Evolutionary conservation across 2,329 filamentous ascomycete species (phyloP).

Genomic region (Aspergillus brasiliensis): DNA sequence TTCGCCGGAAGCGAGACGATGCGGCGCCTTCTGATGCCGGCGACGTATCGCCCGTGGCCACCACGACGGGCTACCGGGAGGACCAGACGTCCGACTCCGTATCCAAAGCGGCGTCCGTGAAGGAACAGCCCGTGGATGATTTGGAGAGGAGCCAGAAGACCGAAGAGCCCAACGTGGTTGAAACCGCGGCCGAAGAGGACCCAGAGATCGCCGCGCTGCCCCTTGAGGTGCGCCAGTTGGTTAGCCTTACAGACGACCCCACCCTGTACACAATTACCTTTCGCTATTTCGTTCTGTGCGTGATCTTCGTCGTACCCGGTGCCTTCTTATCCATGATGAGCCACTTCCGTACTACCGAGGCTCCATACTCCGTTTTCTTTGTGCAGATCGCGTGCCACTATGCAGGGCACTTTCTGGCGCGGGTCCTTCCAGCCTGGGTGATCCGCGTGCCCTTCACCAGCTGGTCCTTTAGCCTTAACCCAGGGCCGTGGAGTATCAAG

Average conservation of each 20-base stretch:
- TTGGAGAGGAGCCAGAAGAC: slow-evolving; percentile 21
- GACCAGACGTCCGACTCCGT: background rate
- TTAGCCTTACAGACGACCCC: slow-evolving; percentile 61
- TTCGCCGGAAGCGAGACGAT: background rate
- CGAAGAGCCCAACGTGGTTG: slow-evolving; percentile 4
- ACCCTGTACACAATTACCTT: slow-evolving; percentile 60
- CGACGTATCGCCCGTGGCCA: background rate
- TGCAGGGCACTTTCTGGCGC: slow-evolving; percentile 55
- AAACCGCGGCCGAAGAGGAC: slow-evolving; percentile 45
- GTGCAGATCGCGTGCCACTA: slow-evolving; percentile 63
- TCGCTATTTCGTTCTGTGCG: slow-evolving; percentile 59
- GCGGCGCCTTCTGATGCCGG: background rate
- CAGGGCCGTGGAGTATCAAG: slow-evolving; percentile 60
- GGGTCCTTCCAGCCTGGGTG: slow-evolving; percentile 51
- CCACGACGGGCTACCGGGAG: background rate
- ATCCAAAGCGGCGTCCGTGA: background rate
- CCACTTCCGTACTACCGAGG: slow-evolving; percentile 59
- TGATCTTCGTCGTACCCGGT: slow-evolving; percentile 59
- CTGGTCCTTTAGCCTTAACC: slow-evolving; percentile 57
- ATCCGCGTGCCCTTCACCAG: slow-evolving; percentile 52
- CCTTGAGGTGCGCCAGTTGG: slow-evolving; percentile 57
- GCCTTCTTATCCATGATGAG: slow-evolving; percentile 61
- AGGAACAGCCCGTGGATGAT: slow-evolving; percentile 9
- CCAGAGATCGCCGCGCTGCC: slow-evolving; percentile 58
- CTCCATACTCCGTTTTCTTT: slow-evolving; percentile 63